These are phyloP conservation scores for Pestalotiopsis fici DNA, from an alignment of 2,329 filamentous ascomycete genomes.

Conservation along the genomic window DNA sequence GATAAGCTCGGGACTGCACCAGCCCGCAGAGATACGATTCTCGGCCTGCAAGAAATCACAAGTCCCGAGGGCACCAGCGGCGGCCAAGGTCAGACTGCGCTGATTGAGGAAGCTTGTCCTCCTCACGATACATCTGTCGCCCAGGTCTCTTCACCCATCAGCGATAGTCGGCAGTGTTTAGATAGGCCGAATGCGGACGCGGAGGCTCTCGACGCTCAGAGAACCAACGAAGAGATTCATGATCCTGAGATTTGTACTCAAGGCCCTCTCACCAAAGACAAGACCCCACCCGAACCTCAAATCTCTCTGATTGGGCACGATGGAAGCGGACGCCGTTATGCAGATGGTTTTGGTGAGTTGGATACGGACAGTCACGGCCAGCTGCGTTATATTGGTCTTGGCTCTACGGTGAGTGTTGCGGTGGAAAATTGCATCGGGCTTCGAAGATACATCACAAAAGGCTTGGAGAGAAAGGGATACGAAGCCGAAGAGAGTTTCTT, in stretches of 20 bases:
- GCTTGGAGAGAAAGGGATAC: neutral
- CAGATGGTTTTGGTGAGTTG: slow-evolving; percentile 3
- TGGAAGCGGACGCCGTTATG: neutral
- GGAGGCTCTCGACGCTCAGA: neutral
- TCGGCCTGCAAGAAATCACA: neutral
- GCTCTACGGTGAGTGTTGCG: neutral
- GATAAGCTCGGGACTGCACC: neutral
- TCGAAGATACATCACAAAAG: neutral
- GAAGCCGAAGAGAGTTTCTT: neutral
- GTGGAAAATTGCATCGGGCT: slow-evolving; percentile 3
- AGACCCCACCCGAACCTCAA: neutral
- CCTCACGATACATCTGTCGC: neutral
- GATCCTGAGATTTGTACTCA: neutral
- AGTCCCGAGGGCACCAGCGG: neutral
- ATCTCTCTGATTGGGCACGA: neutral
- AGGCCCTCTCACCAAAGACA: neutral
- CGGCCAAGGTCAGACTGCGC: neutral
- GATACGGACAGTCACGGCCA: neutral
- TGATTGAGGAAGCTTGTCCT: neutral
- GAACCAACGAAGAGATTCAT: neutral
- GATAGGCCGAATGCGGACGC: neutral
- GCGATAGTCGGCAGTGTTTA: neutral
- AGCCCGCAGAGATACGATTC: neutral
- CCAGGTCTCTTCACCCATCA: neutral
- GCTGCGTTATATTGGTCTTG: neutral